Evolutionary conservation across 73 alveolate species (phyloP).

Genomic region (Paraurostyla sp.): DNA sequence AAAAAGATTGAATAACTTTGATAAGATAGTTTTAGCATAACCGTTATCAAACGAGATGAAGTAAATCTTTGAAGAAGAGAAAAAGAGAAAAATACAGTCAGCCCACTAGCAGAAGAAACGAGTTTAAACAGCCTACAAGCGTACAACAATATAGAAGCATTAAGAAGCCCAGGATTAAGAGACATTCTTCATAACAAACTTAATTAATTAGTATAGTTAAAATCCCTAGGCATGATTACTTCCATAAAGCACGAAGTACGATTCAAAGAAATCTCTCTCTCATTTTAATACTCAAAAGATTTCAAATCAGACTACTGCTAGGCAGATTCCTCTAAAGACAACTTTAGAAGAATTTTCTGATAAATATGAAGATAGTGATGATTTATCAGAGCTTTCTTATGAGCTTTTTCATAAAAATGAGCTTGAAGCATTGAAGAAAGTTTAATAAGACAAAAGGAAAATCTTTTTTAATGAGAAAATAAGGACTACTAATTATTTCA

Average conservation of each 20-base stretch:
- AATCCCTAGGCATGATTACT: not conserved
- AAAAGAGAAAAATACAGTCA: not conserved
- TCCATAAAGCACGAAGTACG: not conserved
- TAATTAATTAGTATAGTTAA: not conserved
- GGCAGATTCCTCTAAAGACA: not conserved
- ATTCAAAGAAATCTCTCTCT: no score
- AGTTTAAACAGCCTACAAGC: not conserved
- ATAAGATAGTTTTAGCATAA: not conserved
- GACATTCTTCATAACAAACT: not conserved
- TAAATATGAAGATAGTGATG: not conserved
- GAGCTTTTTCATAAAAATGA: constrained; percentile 42
- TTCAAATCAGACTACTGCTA: not conserved
- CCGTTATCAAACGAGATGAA: not conserved
- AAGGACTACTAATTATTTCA: constrained; percentile 28
- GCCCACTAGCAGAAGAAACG: not conserved
- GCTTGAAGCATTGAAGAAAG: not conserved
- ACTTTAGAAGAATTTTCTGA: constrained; percentile 1
- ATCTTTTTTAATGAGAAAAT: constrained; percentile 22
- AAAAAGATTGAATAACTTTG: constrained; percentile 18
- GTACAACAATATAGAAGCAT: not conserved
- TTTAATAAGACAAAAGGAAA: not conserved
- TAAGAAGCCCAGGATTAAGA: not conserved
- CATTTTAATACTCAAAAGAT: not conserved
- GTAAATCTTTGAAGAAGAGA: not conserved
- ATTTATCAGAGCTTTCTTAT: constrained; percentile 9